Conservation (phyloP, 305 asterid genomes). For the Lippia alba region DNA sequence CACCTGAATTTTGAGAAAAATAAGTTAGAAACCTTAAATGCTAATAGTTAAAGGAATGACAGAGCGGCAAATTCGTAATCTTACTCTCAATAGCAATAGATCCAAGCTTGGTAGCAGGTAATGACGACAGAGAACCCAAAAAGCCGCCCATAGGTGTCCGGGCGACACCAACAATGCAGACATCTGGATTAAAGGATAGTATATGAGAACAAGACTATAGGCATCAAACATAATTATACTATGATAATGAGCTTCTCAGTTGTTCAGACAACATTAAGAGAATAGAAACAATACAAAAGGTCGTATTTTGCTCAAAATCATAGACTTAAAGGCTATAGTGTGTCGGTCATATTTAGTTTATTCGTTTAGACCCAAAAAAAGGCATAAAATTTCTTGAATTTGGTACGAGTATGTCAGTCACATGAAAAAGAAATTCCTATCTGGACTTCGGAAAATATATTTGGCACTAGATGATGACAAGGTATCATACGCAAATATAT, state of each 20-base stretch:
- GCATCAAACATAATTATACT: constrained; percentile 2
- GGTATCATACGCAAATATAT: neutral
- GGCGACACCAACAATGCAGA: constrained; percentile 95
- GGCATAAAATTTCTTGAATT: constrained; percentile 15
- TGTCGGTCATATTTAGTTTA: neutral
- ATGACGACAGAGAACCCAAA: constrained; percentile 91
- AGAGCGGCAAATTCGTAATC: constrained; percentile 32
- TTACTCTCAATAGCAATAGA: constrained; percentile 89
- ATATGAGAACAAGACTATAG: constrained; percentile 26
- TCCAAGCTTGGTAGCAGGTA: constrained; percentile 95
- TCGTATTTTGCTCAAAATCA: too few species aligned
- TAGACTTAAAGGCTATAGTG: neutral
- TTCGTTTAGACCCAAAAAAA: neutral
- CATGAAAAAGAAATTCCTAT: neutral
- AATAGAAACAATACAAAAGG: neutral
- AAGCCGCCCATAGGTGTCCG: constrained; percentile 98
- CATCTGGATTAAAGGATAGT: constrained; percentile 60
- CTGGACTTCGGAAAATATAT: too few species aligned
- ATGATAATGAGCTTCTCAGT: neutral
- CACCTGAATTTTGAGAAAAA: constrained; percentile 57
- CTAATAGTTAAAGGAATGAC: neutral
- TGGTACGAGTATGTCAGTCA: constrained; percentile 10
- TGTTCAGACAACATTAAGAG: constrained; percentile 6
- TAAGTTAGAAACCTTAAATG: constrained; percentile 17
- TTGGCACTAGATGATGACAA: constrained; percentile 15